phyloP scores from a whole-genome alignment of 2,329 filamentous ascomycete genomes.

The Xylariaceae sp. region DNA sequence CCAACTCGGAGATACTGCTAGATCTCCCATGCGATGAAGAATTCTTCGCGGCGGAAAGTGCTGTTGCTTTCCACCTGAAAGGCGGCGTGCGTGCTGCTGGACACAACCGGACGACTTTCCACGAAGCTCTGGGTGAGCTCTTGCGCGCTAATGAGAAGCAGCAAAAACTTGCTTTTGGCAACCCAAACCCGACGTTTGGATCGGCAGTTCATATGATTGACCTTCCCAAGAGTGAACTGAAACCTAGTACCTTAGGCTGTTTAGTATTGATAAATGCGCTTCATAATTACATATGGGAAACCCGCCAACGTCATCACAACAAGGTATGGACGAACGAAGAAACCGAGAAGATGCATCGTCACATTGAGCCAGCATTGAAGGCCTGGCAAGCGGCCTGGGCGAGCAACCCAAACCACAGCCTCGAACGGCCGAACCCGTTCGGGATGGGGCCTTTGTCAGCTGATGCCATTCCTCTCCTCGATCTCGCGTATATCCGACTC shows the following conservation, averaged over 20 bases:
- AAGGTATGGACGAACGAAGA: conserved; percentile 89
- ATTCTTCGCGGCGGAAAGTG: conserved; percentile 80
- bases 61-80: conserved; percentile 77
- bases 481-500: conserved; percentile 87
- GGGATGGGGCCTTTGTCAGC: conserved; percentile 81
- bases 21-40: conserved; percentile 93
- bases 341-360: conserved; percentile 92
- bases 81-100: conserved; percentile 72
- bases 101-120: conserved; percentile 76
- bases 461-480: conserved; percentile 86
- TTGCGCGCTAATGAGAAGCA: conserved; percentile 73
- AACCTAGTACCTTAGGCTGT: conserved; percentile 89
- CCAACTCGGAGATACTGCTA: conserved; percentile 89
- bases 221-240: conserved; percentile 63
- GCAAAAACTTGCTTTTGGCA: conserved; percentile 53
- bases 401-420: conserved; percentile 79
- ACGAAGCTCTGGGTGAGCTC: conserved; percentile 77
- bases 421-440: conserved; percentile 83
- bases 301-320: conserved; percentile 83
- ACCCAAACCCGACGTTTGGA: conserved; percentile 49
- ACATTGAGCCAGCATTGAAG: conserved; percentile 90
- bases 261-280: conserved; percentile 90
- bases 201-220: conserved; percentile 51
- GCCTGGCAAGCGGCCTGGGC: conserved; percentile 95
- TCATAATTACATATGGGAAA: conserved; percentile 99